phyloP scores from a whole-genome alignment of 2,329 filamentous ascomycete species.

The Talaromyces sp. region DNA sequence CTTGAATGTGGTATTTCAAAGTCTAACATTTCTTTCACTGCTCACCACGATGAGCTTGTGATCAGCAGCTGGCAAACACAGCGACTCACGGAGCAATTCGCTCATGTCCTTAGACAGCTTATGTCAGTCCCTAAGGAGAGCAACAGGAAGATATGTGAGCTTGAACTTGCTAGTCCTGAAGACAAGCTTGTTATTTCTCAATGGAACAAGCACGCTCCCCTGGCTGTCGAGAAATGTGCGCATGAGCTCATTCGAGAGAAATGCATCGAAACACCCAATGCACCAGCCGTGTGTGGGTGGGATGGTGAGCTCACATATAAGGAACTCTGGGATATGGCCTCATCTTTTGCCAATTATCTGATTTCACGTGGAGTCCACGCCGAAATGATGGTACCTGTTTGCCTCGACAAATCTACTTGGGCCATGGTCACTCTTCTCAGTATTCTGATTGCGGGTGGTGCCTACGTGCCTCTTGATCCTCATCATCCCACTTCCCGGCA shows the following conservation, averaged over 20 bases:
- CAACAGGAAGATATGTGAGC: slow-evolving; percentile 25
- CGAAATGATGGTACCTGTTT: slow-evolving; percentile 37
- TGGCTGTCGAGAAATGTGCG: slow-evolving; percentile 31
- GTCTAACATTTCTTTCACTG: slow-evolving; percentile 60
- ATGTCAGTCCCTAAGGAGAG: slow-evolving; percentile 27
- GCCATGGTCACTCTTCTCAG: slow-evolving; percentile 37
- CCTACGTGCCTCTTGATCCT: slow-evolving; percentile 38
- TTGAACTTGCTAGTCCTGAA: slow-evolving; percentile 37
- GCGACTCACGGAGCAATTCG: slow-evolving; percentile 57
- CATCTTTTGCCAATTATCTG: slow-evolving; percentile 35
- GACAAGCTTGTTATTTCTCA: slow-evolving; percentile 35
- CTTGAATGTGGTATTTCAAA: slow-evolving; percentile 63
- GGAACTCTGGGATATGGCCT: slow-evolving; percentile 33
- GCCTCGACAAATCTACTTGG: slow-evolving; percentile 40
- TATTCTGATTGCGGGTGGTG: slow-evolving; percentile 38
- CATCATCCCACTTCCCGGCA: slow-evolving; percentile 38
- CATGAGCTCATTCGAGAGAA: slow-evolving; percentile 38
- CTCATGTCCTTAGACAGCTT: slow-evolving; percentile 38
- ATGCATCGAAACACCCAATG: slow-evolving; percentile 26
- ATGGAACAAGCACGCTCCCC: slow-evolving; percentile 35
- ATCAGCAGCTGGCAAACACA: slow-evolving; percentile 58
- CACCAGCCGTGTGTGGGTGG: slow-evolving; percentile 39
- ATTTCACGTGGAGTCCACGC: slow-evolving; percentile 35
- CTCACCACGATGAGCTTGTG: slow-evolving; percentile 66
- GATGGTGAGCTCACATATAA: slow-evolving; percentile 38